These are phyloP conservation scores for Coemansia sp. DNA, from an alignment of 192 early-diverging fungal genomes.

Conservation along the genomic window DNA sequence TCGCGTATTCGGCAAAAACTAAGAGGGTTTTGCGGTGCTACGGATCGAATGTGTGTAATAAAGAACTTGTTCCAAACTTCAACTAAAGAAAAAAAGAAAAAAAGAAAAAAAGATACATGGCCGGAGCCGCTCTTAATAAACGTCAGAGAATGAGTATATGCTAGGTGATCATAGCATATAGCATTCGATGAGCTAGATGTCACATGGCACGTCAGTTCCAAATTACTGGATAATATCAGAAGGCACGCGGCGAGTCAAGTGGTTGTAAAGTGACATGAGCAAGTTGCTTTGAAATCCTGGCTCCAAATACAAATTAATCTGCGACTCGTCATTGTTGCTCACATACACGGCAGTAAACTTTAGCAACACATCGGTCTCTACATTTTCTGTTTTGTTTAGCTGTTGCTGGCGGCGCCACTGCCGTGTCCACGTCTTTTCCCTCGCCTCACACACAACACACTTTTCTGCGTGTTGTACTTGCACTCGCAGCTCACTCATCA, in stretches of 20 bases:
- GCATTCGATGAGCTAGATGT: no score
- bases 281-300: slow-evolving; percentile 12
- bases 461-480: no score
- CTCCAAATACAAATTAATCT: slow-evolving; percentile 11
- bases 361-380: neutral
- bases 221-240: neutral
- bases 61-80: no score
- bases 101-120: no score
- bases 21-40: neutral
- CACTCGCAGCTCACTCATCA: slow-evolving; percentile 7
- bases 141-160: no score
- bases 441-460: slow-evolving; percentile 8
- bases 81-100: no score
- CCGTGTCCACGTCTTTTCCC: slow-evolving; percentile 31
- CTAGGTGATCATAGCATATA: no score
- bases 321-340: neutral
- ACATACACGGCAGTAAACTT: slow-evolving; percentile 36
- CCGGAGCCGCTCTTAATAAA: no score
- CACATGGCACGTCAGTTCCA: no score
- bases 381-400: neutral
- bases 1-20: slow-evolving; percentile 78
- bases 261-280: slow-evolving; percentile 38
- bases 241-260: slow-evolving; percentile 8
- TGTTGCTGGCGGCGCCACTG: slow-evolving; percentile 23
- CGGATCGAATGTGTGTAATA: no score